These are phyloP conservation scores for Debaryomyces subglobosus DNA, from an alignment of 1,139 yeast genomes.

Conservation along the genomic window DNA sequence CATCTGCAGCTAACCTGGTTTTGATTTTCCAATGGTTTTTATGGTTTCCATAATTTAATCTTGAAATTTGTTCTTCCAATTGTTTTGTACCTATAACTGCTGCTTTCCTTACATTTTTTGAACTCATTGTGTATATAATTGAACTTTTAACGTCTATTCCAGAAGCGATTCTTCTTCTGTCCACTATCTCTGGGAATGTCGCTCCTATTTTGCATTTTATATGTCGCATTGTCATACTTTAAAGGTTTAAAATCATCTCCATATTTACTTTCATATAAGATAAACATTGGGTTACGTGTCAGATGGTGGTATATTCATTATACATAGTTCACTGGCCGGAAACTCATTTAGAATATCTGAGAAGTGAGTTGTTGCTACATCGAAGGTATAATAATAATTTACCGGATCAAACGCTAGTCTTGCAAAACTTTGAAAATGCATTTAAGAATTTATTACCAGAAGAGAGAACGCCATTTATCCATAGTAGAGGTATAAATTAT, in stretches of 20 bases:
- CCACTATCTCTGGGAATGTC: not conserved
- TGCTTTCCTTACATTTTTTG: not conserved
- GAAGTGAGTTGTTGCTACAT: slow-evolving; percentile 39
- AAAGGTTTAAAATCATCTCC: not conserved
- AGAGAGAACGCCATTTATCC: slow-evolving; percentile 35
- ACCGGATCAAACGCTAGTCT: slow-evolving; percentile 28
- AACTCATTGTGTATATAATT: not conserved
- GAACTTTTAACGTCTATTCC: not conserved
- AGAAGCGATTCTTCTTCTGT: not conserved
- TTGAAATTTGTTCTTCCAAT: slow-evolving; percentile 10
- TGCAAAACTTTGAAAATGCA: slow-evolving; percentile 30
- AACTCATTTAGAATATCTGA: slow-evolving; percentile 29
- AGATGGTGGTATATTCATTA: slow-evolving; percentile 41
- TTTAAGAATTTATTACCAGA: slow-evolving; percentile 25
- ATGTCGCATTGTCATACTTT: not conserved
- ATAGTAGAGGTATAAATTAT: slow-evolving; percentile 33
- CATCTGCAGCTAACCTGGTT: not conserved
- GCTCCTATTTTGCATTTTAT: not conserved
- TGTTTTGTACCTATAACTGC: slow-evolving; percentile 3
- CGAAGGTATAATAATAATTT: slow-evolving; percentile 40
- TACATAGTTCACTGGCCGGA: slow-evolving; percentile 43
- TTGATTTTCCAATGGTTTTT: slow-evolving; percentile 10
- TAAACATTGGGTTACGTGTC: not conserved
- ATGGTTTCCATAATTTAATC: slow-evolving; percentile 6
- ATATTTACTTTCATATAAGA: not conserved